A percentile compares a stretch with the other conserved stretches of the same genome.
phyloP scores from a whole-genome alignment of 73 alveolate species.

The Urostyla sp. region DNA sequence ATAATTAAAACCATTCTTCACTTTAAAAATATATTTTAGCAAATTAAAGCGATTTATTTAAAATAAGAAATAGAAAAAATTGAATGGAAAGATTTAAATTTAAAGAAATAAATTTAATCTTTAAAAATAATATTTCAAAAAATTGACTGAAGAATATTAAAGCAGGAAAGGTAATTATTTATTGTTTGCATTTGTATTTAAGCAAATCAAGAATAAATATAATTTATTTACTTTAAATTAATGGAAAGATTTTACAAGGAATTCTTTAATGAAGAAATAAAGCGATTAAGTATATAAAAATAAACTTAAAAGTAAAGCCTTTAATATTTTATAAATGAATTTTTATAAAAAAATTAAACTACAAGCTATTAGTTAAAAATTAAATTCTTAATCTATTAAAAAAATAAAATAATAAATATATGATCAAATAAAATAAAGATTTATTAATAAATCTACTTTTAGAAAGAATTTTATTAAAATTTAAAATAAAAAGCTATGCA shows the following conservation, averaged over 20 bases:
- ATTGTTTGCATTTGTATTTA: constrained; percentile 19
- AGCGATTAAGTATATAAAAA: no score
- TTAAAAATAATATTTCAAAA: neutral
- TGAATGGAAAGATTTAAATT: no score
- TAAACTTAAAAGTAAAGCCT: no score
- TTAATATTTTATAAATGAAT: no score
- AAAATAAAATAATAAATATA: neutral
- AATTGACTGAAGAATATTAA: neutral
- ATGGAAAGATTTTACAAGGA: constrained; percentile 20
- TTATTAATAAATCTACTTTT: neutral
- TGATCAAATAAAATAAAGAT: neutral
- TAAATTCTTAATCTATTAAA: neutral
- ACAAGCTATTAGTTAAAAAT: no score
- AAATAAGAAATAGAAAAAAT: no score
- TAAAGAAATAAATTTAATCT: neutral
- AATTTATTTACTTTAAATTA: neutral
- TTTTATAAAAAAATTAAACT: no score
- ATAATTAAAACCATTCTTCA: no score
- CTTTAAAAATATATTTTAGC: no score
- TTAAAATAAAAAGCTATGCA: no score
- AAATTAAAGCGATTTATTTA: no score
- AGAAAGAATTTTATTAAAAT: no score
- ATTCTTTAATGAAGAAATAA: neutral
- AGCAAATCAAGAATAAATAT: constrained; percentile 7
- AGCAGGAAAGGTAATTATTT: neutral